phyloP scores from a whole-genome alignment of 108 stramenopile species.

The Skeletonema potamos region DNA sequence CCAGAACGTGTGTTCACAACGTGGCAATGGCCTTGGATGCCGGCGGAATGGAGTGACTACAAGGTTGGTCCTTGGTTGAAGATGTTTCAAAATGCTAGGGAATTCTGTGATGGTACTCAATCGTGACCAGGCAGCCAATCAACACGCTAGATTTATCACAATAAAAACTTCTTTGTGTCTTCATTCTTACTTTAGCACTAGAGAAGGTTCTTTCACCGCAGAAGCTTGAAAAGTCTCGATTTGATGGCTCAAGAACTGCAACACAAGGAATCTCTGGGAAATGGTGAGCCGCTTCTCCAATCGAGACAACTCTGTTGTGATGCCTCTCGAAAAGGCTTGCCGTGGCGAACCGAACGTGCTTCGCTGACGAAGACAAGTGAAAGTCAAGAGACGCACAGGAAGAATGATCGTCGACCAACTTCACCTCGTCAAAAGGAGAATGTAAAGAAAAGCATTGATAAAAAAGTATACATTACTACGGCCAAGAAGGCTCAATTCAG shows the following conservation, averaged over 20 bases:
- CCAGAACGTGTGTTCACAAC: slow-evolving; percentile 96
- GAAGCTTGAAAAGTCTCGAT: no score
- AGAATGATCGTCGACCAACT: not conserved
- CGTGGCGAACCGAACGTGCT: not conserved
- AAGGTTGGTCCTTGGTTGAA: slow-evolving; percentile 95
- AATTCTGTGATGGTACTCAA: slow-evolving; percentile 78
- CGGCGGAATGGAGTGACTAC: slow-evolving; percentile 84
- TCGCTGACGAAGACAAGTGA: not conserved
- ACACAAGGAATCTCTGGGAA: not conserved
- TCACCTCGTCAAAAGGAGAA: not conserved
- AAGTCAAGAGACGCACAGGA: not conserved
- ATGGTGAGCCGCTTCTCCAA: not conserved
- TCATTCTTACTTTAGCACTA: no score
- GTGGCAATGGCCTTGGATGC: slow-evolving; percentile 99
- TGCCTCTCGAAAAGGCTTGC: not conserved
- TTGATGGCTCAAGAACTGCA: not conserved
- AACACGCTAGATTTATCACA: not conserved
- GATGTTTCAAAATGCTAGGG: slow-evolving; percentile 99
- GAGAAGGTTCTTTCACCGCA: no score
- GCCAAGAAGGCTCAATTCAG: not conserved
- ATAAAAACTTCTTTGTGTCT: not conserved
- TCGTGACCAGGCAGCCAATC: not conserved
- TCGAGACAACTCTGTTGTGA: not conserved
- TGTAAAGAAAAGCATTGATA: not conserved
- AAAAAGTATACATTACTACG: not conserved